phyloP scores from a whole-genome alignment of 345 rosid genomes.

The Chamaenerion angustifolium region DNA sequence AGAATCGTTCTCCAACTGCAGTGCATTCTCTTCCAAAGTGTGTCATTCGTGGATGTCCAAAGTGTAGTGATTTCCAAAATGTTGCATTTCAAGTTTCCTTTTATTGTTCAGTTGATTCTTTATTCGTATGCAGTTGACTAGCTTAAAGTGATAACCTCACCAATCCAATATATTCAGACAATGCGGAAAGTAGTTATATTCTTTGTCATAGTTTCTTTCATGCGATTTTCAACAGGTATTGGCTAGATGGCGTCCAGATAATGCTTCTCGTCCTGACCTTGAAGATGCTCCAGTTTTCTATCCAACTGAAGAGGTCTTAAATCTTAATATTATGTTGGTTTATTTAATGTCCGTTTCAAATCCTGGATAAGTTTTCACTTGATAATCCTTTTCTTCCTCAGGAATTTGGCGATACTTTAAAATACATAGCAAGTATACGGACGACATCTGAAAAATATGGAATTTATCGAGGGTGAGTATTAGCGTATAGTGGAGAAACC shows the following conservation, averaged over 20 bases:
- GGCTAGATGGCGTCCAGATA: no score
- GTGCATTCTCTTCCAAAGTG: slow-evolving; percentile 62
- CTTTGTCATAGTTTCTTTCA: no score
- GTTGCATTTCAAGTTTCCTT: slow-evolving; percentile 40
- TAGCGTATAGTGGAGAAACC: slow-evolving; percentile 98
- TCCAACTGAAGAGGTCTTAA: slow-evolving; percentile 86
- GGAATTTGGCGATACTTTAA: no score
- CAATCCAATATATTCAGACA: not conserved
- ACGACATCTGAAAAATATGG: slow-evolving; percentile 82
- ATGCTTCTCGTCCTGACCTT: no score
- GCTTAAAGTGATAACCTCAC: not conserved
- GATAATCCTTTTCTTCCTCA: no score
- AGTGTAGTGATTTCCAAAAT: slow-evolving; percentile 82
- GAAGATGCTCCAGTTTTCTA: no score
- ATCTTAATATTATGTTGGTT: not conserved
- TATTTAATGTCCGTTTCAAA: not conserved
- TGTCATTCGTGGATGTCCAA: slow-evolving; percentile 60
- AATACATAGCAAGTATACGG: slow-evolving; percentile 71
- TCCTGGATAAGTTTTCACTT: not conserved
- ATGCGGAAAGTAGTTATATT: no score
- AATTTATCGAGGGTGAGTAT: slow-evolving; percentile 93
- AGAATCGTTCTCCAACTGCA: slow-evolving; percentile 29
- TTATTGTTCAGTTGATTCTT: no score
- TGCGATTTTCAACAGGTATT: no score
- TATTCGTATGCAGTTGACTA: no score